Evolutionary conservation across 495 filamentous ascomycete genomes (phyloP), one percentile per base, ranked within the genome.

Genomic region (Hypoxylon cercidicola): DNA sequence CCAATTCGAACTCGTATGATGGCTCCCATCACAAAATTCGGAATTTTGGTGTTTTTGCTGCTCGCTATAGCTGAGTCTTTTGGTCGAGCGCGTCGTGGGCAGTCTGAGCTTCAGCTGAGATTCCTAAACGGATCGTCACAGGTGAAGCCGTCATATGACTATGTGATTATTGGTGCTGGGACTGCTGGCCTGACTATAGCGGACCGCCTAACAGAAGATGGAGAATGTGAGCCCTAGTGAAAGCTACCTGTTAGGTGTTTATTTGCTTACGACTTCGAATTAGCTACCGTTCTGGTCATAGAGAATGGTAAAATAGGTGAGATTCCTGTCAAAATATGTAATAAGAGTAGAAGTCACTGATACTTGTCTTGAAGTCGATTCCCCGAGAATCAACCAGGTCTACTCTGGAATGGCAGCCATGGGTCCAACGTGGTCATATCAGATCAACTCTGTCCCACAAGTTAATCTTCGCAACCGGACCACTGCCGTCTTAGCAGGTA

Each of bases 161-260:
- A 81, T 46, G 71, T 84, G 35, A 71, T 85, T 10, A 70, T 84
- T 13, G 83, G 83, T 19, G 82, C 80, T 32, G 82, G 82, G 20
- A 84, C 83, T 3, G 74, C 77, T 40, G 84, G 84, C 16, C 71
- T 87, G 41, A 78, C 78, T 5, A 57, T 85, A 15, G 84, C 84
- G 2, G 79, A 79, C 55, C 74, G 82, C 8, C 74, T 87, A 1
- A 83, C 81, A 13, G 79, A 81, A 54, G 71, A 79, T 45, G 60
- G 77, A 1, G 65, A 78, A 44, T 59, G 64, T 68, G 20, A 63
- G 59, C 37, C 5, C 2, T 10, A n/a, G 28, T 15, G 12, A 34
- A 37, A 7, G 32, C 28, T 15, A 37, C 37, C 12, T 51, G 44
- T 5, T 1, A 18, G n/a, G 18, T 30, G 20, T 10, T n/a, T 30